phyloP scores from a whole-genome alignment of 1,139 yeast genomes.

The Suhomyces kunorum region DNA sequence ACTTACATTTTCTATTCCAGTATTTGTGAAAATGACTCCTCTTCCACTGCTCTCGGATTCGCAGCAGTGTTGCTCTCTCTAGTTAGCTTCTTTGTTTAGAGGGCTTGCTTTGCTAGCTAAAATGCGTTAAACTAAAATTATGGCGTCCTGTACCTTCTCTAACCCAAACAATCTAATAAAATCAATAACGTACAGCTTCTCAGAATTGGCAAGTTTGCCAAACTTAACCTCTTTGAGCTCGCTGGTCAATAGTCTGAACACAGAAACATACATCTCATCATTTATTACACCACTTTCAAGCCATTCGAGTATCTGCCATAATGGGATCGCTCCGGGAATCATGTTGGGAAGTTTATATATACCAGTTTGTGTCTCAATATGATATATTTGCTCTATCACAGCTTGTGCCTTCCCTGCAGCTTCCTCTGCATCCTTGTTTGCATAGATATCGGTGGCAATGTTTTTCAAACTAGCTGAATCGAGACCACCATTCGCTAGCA shows the following conservation, averaged over 20 bases:
- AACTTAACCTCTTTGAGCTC: constrained; percentile 20
- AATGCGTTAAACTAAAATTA: constrained; percentile 7
- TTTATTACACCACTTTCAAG: constrained; percentile 23
- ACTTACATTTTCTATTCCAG: constrained; percentile 5
- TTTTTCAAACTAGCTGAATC: constrained; percentile 19
- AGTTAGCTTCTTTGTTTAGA: constrained; percentile 25
- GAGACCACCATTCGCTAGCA: constrained; percentile 17
- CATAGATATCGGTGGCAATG: constrained; percentile 41
- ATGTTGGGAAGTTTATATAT: constrained; percentile 39
- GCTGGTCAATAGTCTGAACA: constrained; percentile 18
- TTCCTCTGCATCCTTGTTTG: constrained; percentile 24
- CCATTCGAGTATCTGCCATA: constrained; percentile 42
- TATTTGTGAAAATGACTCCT: constrained; percentile 22
- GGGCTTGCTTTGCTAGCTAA: constrained; percentile 3
- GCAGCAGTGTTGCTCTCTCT: constrained; percentile 24
- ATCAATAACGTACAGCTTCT: constrained; percentile 17
- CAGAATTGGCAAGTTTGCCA: constrained; percentile 19
- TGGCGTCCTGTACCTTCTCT: constrained; percentile 13
- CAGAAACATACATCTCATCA: constrained; percentile 20
- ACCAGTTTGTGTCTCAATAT: constrained; percentile 15
- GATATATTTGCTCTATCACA: constrained; percentile 20
- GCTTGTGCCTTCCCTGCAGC: constrained; percentile 27
- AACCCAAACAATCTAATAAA: constrained; percentile 22
- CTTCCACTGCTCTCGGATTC: constrained; percentile 15
- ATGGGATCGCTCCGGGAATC: constrained; percentile 54